Base-by-base conservation (phyloP, 2,329 filamentous ascomycete genomes). In the Davidsoniella virescens region DNA sequence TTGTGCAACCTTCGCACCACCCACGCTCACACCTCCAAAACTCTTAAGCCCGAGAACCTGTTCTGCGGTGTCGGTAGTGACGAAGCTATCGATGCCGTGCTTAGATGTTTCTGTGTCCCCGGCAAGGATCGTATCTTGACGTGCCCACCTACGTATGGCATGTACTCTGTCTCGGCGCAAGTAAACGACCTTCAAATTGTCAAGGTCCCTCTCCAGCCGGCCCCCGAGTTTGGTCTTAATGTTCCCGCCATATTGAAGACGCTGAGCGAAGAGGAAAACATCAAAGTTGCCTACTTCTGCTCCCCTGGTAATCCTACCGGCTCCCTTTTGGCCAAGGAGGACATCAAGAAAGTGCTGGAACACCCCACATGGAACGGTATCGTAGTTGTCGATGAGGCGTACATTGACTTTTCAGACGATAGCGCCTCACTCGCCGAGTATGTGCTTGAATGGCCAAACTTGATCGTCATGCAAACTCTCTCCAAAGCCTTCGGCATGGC, bases 401-500 rank as follows among this genome's bases (percentile, higher is more conserved):
- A 98, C 66, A 63, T 98, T 59, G 92, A 98, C 67, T 98, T 96
- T 61, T 82, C 88, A 5, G 78, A 80, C 5, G 79, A 65, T 14
- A 80, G 76, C 23, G 73, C 84, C 40, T 93, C 84, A 56, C 73
- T 96, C 23, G 90, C 92, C 23, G 85, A 94, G 65, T 94, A 86
- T 82, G 88, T 94, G 1, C 72, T 76, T 36, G 87, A 94, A 60
- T 93, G 85, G 78, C 88, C 90, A 47, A 98, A 98, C 64, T 72
- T 98, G 23, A 87, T 95, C 16, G 88, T 98, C 52, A 87, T 96
- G 85, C 92, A 98, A 70, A 98, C 92, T 1, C 73, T 96, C n/a
- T 94, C 85, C 59, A 98, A 98, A 65, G 92, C 87, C 0, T 98
- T 98, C 61, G 92, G 92, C 25, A 76, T 98, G 60, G 92, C 92